A percentile compares a stretch with the other conserved stretches of the same genome.
These are phyloP conservation scores for Clarkia xantiana DNA, from an alignment of 345 rosid genomes.

Conservation along the genomic window DNA sequence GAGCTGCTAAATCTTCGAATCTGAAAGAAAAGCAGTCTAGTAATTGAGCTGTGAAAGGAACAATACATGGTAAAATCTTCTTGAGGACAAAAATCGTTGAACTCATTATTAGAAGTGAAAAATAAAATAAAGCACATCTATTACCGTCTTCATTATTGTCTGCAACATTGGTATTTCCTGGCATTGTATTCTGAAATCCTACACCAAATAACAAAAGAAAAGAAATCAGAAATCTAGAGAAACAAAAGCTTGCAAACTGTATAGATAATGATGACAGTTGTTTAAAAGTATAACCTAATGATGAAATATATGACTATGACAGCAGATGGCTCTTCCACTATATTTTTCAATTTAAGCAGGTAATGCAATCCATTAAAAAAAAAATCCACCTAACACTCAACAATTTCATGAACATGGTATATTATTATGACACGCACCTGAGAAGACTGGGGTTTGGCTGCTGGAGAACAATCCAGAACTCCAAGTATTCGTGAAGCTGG, in stretches of 20 bases:
- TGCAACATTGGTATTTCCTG: slow-evolving; percentile 22
- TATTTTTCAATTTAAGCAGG: no score
- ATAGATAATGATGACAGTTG: no score
- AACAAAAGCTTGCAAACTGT: no score
- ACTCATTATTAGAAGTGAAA: background rate
- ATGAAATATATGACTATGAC: no score
- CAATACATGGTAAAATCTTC: no score
- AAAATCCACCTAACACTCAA: background rate
- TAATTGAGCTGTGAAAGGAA: no score
- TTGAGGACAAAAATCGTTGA: no score
- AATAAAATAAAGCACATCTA: slow-evolving; percentile 1
- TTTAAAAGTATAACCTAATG: no score
- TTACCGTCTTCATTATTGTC: slow-evolving; percentile 42
- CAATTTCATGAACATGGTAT: background rate
- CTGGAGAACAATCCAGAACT: slow-evolving; percentile 19
- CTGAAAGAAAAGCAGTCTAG: no score
- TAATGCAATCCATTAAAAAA: no score
- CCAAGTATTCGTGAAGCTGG: slow-evolving; percentile 16
- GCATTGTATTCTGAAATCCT: slow-evolving; percentile 27
- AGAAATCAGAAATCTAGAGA: background rate
- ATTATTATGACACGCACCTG: slow-evolving; percentile 25
- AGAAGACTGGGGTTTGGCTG: slow-evolving; percentile 22
- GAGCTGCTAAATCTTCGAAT: no score
- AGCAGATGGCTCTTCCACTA: no score
- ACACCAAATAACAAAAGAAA: slow-evolving; percentile 7